Conservation (phyloP, 2,329 filamentous ascomycete genomes). For the Lecanosticta acicola region DNA sequence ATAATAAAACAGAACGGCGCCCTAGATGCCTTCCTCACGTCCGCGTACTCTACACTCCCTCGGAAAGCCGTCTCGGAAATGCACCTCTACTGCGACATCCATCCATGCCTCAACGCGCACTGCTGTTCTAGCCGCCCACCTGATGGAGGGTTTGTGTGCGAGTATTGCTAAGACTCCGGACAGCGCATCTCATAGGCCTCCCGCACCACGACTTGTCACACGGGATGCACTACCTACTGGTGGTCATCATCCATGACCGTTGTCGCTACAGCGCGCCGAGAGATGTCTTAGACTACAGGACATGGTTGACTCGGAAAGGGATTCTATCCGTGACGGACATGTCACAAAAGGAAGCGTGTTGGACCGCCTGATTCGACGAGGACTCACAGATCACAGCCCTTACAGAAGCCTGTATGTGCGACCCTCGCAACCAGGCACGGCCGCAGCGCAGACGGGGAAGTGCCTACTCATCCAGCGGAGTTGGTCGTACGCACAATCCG, state of each 20-base stretch:
- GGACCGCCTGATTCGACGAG: not conserved
- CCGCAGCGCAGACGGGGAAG: conserved; percentile 8
- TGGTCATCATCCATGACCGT: not conserved
- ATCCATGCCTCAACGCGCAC: too few relatives aligned
- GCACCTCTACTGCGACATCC: too few relatives aligned
- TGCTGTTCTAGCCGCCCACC: not conserved
- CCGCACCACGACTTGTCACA: conserved; percentile 5
- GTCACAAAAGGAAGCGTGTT: too few relatives aligned
- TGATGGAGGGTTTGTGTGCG: not conserved
- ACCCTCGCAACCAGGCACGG: conserved; percentile 15
- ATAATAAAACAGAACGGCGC: not conserved
- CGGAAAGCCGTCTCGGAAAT: too few relatives aligned
- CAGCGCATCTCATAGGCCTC: not conserved
- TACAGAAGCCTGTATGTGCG: conserved; percentile 7
- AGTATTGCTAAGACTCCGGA: conserved; percentile 1
- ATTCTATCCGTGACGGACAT: too few relatives aligned
- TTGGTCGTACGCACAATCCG: conserved; percentile 10
- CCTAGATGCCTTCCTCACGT: not conserved
- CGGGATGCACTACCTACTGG: conserved; percentile 1
- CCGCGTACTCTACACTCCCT: too few relatives aligned
- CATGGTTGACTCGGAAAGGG: not conserved
- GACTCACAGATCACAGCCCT: conserved; percentile 10
- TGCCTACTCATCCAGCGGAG: not conserved
- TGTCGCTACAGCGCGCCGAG: not conserved
- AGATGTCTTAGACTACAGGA: not conserved